Percentiles rank a stretch among this genome's conserved stretches.
phyloP scores from a whole-genome alignment of 2,329 filamentous ascomycete species.

The Pseudocercospora macadamiae region DNA sequence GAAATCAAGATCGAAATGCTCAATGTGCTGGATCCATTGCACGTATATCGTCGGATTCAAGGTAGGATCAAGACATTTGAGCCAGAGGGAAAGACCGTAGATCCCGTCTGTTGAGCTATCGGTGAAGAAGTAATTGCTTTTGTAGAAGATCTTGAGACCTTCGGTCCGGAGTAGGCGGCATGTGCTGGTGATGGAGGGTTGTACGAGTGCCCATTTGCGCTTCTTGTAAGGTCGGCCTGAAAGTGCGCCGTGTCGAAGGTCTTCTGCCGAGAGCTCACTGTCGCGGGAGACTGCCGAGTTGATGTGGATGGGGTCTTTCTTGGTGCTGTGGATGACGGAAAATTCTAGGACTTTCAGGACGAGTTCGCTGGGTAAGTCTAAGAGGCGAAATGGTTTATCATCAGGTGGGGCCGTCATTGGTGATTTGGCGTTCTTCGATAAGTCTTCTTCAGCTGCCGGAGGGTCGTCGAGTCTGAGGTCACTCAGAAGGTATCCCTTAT shows the following conservation, averaged over 20 bases:
- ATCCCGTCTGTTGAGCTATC: not conserved
- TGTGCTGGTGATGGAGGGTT: constrained; percentile 3
- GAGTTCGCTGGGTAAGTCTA: constrained; percentile 1
- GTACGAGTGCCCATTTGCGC: not conserved
- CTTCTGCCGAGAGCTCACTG: not conserved
- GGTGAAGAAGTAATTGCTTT: constrained; percentile 5
- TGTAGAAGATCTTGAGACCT: constrained; percentile 4
- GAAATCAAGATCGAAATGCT: not conserved
- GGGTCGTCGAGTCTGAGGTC: not conserved
- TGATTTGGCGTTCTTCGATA: not conserved
- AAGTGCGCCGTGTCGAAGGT: not conserved
- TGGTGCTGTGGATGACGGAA: not conserved
- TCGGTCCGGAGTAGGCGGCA: constrained; percentile 12
- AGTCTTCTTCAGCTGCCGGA: not conserved
- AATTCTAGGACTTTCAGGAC: constrained; percentile 6
- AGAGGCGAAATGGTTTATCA: not conserved
- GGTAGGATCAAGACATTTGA: not conserved
- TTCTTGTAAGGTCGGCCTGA: constrained; percentile 1
- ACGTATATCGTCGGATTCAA: not conserved
- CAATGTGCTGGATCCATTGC: not conserved
- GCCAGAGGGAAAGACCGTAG: not conserved
- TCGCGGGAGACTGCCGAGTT: not conserved
- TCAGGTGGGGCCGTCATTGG: not conserved
- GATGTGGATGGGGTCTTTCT: not conserved
- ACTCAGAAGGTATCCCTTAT: not conserved